Evolutionary conservation across 75 land plant species (phyloP), one percentile per base, ranked within the genome.

Genomic region (Picea sitchensis): DNA sequence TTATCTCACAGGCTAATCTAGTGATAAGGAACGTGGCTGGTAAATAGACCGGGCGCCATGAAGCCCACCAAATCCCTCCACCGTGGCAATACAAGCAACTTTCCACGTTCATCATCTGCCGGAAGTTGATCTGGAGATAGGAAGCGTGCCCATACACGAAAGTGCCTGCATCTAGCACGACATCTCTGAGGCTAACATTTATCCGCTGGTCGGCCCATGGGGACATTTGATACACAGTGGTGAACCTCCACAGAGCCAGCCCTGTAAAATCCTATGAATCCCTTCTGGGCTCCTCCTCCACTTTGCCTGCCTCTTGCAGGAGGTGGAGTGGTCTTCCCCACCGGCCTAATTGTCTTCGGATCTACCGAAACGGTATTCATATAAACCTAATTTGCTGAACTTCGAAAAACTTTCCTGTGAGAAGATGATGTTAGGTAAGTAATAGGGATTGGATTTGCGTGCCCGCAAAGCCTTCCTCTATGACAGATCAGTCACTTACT

Each of bases 41-140:
- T 83, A 89, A 26, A 79, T 80, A 44, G 65, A 13, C 81, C 81
- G n/a, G n/a, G 84, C 1, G 83, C 80, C 54, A 86, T 81, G 14
- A 86, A 83, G 59, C 82, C 80, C 14, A 86, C 63, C 73, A 82
- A 59, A 92, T 87, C 34, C 88, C 93, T 9, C 91, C 93, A 4
- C 93, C 93, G 67, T 92, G 93, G 79, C 84, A 92, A 76, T 87
- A 90, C 20, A 92, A 91, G 93, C 31, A 62, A 5, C 8, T 62
- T 62, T 57, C 7, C 54, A 8, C 9, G 54, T 47, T 47, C 6
- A 5, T 6, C 54, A 47, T 47, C 9, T 5, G 54, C 9, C 9
- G n/a, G 54, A 47, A 34, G 38, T 41, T 30, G 65, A 31, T n/a
- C 77, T 47, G n/a, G 95, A 92, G 12, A 90, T 68, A 81, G 88